phyloP scores from a whole-genome alignment of 2,329 filamentous ascomycete species.

The Colletotrichum cuscutae region DNA sequence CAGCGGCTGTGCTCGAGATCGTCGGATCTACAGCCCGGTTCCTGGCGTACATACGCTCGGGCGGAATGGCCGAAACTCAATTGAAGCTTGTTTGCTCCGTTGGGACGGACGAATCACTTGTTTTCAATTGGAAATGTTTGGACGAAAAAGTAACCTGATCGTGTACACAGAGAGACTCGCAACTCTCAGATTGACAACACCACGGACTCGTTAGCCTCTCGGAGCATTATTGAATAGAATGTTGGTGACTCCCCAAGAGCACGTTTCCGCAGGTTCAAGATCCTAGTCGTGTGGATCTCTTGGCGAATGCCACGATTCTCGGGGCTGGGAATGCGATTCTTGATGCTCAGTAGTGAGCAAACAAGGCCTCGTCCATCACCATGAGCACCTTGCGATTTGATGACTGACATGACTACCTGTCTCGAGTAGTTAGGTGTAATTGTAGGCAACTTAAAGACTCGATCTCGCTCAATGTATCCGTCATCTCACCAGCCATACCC shows the following conservation, averaged over 20 bases:
- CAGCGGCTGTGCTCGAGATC: conserved; percentile 26
- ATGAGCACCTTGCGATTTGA: neutral
- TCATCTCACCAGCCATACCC: neutral
- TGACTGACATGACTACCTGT: no score
- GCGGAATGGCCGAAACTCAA: conserved; percentile 1
- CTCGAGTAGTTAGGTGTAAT: neutral
- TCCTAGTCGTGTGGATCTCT: conserved; percentile 17
- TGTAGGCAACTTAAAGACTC: accelerated
- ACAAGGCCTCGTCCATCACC: neutral
- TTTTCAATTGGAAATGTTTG: neutral
- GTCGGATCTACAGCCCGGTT: conserved; percentile 8
- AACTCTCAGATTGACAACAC: neutral
- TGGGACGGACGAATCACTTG: neutral
- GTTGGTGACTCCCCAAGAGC: neutral
- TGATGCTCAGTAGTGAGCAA: neutral
- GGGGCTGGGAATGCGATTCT: neutral
- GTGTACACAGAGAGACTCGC: neutral
- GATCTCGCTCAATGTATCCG: accelerated
- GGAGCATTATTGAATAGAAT: neutral
- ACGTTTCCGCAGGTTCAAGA: conserved; percentile 24
- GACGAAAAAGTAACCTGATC: neutral
- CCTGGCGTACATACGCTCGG: conserved; percentile 8
- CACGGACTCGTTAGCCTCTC: neutral
- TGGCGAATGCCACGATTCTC: neutral
- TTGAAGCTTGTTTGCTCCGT: neutral